Evolutionary conservation across 495 filamentous ascomycete genomes (phyloP), one percentile per base, ranked within the genome.

Genomic region (Aspergillus cavernicola): DNA sequence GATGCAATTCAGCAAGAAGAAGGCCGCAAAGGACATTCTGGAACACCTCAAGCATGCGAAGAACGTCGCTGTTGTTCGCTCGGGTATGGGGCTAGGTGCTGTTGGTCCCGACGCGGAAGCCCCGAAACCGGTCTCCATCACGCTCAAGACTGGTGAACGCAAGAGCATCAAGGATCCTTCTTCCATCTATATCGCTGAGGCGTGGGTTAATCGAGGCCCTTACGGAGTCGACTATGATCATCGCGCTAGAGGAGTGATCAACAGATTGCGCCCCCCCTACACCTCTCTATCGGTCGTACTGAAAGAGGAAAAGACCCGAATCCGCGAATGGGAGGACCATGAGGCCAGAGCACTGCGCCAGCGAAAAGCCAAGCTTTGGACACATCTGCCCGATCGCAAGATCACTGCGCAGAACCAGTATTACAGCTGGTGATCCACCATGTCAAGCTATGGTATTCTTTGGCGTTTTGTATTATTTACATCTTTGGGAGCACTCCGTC

Each of bases 1-100:
- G 79, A 96, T 98, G 92, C 83, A 85, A 31, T 96, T 91, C 71
- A 89, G 84, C 69, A 87, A 88, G 80, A 98, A 98, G 83, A 92
- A 90, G 78, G 88, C 83, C 42, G 90, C 93, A 10, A 76, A 78
- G 63, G 88, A 95, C 61, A 87, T 97, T 12, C 66, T 78, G 50
- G 80, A 78, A 58, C 88, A 93, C 69, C 75, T 98, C 15, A 77
- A 89, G 65, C 70, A 84, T 46, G 91, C 93, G 6, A 80, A 84
- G 53, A 85, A 92, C 63, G 68, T 80, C 59, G 93, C 93, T 42
- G 73, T 95, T 52, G 86, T 87, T 43, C 77, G 75, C 63, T 76
- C 81, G 43, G 89, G 87, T 36, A 97, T 98, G 93, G 91, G 90
- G 10, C 70, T 95, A n/a, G 85, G 86, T 35, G 65, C 57, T 40